Percentiles rank a stretch among this genome's conserved stretches.
phyloP scores from a whole-genome alignment of 768 basidiomycete genomes.

The Trametes coccinea region DNA sequence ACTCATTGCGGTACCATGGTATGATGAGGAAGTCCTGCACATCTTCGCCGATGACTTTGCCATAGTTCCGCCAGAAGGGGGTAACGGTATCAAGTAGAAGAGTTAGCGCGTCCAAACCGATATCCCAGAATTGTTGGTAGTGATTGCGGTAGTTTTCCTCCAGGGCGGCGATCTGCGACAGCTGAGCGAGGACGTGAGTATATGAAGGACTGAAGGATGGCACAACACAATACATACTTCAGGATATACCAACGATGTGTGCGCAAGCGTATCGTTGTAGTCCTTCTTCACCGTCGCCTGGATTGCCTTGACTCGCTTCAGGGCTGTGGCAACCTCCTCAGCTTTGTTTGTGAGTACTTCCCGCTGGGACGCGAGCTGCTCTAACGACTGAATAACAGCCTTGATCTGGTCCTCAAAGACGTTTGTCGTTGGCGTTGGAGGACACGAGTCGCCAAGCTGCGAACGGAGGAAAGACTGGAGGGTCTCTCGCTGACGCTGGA shows the following conservation, averaged over 20 bases:
- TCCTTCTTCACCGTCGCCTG: conserved; percentile 60
- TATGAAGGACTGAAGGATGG: background rate
- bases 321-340: conserved; percentile 46
- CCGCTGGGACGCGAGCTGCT: conserved; percentile 49
- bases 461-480: conserved; percentile 27
- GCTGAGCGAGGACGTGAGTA: conserved; percentile 38
- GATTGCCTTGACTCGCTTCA: conserved; percentile 53
- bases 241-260: conserved; percentile 77
- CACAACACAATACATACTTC: conserved; percentile 47
- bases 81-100: conserved; percentile 74
- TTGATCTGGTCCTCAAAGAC: conserved; percentile 56
- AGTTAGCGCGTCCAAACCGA: conserved; percentile 77
- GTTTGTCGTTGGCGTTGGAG: conserved; percentile 6
- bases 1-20: conserved; percentile 81
- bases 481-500: conserved; percentile 57
- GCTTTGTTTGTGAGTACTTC: conserved; percentile 47
- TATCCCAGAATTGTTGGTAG: conserved; percentile 80
- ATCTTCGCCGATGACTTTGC: conserved; percentile 79
- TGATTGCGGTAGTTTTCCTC: conserved; percentile 81
- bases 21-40: conserved; percentile 80
- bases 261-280: conserved; percentile 63
- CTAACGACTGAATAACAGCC: conserved; percentile 49
- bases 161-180: conserved; percentile 67
- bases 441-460: background rate
- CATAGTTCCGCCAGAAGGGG: conserved; percentile 80